These are phyloP conservation scores for Russula compacta DNA, from an alignment of 768 basidiomycete genomes.

Conservation along the genomic window DNA sequence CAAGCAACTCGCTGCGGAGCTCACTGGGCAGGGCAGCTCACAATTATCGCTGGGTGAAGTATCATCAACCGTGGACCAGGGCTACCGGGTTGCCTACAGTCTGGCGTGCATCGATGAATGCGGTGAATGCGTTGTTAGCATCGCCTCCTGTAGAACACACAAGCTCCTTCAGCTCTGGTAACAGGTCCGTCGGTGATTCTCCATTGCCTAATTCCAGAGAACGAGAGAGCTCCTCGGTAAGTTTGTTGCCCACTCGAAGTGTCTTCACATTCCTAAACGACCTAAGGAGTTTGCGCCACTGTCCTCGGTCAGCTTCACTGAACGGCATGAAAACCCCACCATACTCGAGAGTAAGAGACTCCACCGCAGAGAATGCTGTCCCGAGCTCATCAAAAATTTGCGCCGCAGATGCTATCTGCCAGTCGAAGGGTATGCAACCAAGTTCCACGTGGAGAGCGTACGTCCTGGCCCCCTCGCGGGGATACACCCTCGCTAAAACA, in stretches of 20 bases:
- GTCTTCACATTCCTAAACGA: neutral
- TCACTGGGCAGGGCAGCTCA: no score
- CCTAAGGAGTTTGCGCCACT: neutral
- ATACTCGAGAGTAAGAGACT: neutral
- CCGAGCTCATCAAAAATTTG: neutral
- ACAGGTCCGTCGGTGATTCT: neutral
- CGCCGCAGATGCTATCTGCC: neutral
- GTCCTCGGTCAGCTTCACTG: neutral
- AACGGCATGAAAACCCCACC: no score
- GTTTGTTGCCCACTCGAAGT: neutral
- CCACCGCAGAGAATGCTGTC: neutral
- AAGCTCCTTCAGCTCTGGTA: neutral
- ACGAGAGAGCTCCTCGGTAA: neutral
- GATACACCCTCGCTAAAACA: neutral
- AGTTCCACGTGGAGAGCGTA: neutral
- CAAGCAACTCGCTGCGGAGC: no score
- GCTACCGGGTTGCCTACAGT: neutral
- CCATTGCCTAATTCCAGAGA: neutral
- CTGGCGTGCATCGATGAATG: neutral
- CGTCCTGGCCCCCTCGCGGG: no score
- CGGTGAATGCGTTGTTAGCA: neutral
- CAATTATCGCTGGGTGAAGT: neutral
- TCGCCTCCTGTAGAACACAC: neutral
- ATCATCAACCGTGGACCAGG: neutral
- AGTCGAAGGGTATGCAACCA: neutral